These are phyloP conservation scores for Fusarium nelsonii DNA, from an alignment of 2,329 filamentous ascomycete genomes.

Conservation along the genomic window DNA sequence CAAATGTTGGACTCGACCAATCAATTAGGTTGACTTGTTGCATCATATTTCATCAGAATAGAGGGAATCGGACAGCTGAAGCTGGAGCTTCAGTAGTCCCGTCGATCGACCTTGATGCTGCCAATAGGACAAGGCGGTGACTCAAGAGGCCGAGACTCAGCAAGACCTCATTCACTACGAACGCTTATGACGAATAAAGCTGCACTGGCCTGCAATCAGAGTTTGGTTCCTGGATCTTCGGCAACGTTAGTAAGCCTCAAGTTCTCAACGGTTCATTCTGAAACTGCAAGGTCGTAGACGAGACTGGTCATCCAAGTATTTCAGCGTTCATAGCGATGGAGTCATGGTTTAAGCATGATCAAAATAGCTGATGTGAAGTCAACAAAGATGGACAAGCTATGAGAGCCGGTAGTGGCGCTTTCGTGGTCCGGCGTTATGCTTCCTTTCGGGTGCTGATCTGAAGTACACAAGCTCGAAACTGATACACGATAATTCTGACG, in stretches of 20 bases:
- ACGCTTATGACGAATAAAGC: neutral
- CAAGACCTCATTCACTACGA: neutral
- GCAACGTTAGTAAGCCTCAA: slow-evolving; percentile 10
- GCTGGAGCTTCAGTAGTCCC: neutral
- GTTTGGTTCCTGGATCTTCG: slow-evolving; percentile 34
- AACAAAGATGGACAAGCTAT: neutral
- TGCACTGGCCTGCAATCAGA: slow-evolving; percentile 1
- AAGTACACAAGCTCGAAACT: neutral
- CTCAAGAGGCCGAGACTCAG: neutral
- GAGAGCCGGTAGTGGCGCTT: neutral
- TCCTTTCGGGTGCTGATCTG: neutral
- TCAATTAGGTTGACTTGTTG: neutral
- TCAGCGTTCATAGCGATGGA: neutral
- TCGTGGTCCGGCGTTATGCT: slow-evolving; percentile 22
- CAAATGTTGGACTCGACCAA: neutral
- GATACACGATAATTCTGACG: neutral
- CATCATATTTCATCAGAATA: neutral
- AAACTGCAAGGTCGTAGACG: slow-evolving; percentile 5
- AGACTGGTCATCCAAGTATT: neutral
- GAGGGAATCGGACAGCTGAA: neutral
- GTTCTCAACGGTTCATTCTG: slow-evolving; percentile 21
- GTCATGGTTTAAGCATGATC: neutral
- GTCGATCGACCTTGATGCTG: neutral
- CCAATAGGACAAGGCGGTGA: neutral
- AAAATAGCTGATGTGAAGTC: neutral